Conservation (phyloP, 2,329 filamentous ascomycete genomes). For the Aureobasidium zeae region DNA sequence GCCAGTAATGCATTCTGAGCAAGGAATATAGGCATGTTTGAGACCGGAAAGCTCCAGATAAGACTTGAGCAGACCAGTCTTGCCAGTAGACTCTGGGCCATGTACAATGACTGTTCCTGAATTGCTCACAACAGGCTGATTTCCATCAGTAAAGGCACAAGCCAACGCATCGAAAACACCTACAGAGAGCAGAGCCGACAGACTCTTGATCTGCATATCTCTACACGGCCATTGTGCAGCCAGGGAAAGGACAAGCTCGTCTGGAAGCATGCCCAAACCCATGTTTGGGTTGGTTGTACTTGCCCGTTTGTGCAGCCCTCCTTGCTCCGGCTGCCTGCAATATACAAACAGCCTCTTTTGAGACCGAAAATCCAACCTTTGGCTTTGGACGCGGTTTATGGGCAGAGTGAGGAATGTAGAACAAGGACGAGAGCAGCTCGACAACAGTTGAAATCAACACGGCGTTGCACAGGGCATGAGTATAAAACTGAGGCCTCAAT, state of each 20-base stretch:
- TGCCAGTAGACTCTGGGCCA: conserved; percentile 79
- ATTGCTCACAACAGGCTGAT: conserved; percentile 55
- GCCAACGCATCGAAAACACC: conserved; percentile 17
- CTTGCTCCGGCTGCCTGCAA: not conserved
- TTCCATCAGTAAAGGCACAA: not conserved
- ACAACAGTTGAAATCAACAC: conserved; percentile 10
- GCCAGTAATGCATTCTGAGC: conserved; percentile 66
- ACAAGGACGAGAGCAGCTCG: not conserved
- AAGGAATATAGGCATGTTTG: conserved; percentile 55
- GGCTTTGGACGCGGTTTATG: not conserved
- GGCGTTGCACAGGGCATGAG: conserved; percentile 6
- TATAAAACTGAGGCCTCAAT: conserved; percentile 11
- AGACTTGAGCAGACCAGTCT: conserved; percentile 59
- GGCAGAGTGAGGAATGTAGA: not conserved
- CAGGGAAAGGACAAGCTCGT: conserved; percentile 29
- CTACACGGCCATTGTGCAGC: conserved; percentile 32
- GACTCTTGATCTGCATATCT: conserved; percentile 39
- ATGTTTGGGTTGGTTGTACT: not conserved
- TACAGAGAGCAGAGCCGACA: conserved; percentile 39
- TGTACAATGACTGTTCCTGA: conserved; percentile 69
- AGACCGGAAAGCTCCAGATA: conserved; percentile 48
- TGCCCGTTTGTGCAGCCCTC: conserved; percentile 2
- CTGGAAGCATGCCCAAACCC: conserved; percentile 28
- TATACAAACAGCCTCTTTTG: conserved; percentile 1
- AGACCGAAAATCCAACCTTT: not conserved